Evolutionary conservation across 2,329 filamentous ascomycete genomes (phyloP).

Genomic region (Parafenestella ontariensis): DNA sequence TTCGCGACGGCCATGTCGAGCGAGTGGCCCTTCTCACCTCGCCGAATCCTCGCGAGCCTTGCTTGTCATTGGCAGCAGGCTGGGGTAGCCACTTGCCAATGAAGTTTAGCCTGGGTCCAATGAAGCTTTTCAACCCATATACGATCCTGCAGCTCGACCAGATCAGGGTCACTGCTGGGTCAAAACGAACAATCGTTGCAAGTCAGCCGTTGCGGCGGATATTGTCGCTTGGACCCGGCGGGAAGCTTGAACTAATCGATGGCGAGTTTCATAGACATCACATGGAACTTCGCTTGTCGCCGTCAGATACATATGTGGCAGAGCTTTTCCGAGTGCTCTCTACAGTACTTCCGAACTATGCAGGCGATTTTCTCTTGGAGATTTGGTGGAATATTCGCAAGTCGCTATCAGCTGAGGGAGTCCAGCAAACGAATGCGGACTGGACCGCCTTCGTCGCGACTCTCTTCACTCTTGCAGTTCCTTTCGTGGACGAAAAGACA

Average conservation of each 20-base stretch:
- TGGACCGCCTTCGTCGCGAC: constrained; percentile 52
- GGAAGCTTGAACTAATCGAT: constrained; percentile 43
- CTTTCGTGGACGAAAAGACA: constrained; percentile 42
- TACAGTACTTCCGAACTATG: constrained; percentile 43
- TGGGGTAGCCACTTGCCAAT: constrained; percentile 47
- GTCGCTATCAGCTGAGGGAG: constrained; percentile 18
- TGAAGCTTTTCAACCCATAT: constrained; percentile 46
- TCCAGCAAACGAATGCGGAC: constrained; percentile 28
- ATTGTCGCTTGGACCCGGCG: constrained; percentile 29
- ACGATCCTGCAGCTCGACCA: constrained; percentile 36
- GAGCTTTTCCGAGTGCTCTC: constrained; percentile 42
- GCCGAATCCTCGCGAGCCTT: constrained; percentile 22
- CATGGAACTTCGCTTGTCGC: constrained; percentile 39
- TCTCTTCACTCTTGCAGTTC: constrained; percentile 49
- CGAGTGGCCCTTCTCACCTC: constrained; percentile 39
- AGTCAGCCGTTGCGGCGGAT: constrained; percentile 31
- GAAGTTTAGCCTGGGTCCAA: constrained; percentile 29
- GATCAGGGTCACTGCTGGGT: constrained; percentile 39
- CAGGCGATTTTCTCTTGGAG: constrained; percentile 46
- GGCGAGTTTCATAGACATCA: constrained; percentile 41
- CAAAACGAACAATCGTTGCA: constrained; percentile 40
- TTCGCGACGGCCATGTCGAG: constrained; percentile 42
- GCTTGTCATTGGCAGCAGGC: constrained; percentile 42
- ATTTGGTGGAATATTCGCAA: constrained; percentile 50
- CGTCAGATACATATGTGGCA: constrained; percentile 34